Evolutionary conservation across 2,329 filamentous ascomycete species (phyloP).

Genomic region (Verticillium nubilum): DNA sequence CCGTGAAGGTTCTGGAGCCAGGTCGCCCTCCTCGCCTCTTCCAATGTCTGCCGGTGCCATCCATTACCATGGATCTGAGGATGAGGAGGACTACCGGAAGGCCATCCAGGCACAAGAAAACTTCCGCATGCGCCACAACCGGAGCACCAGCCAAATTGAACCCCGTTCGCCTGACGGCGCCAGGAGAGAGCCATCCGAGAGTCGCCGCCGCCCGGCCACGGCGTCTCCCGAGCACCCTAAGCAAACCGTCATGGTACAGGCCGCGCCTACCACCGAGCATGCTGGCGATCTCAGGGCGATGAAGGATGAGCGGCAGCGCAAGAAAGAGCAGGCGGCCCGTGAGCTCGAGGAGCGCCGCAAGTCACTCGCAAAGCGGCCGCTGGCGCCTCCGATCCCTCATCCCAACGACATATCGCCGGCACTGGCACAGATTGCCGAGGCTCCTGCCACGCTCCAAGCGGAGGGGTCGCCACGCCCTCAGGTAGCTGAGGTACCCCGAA

Average conservation of each 20-base stretch:
- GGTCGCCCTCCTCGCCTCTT: conserved; percentile 76
- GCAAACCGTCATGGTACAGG: conserved; percentile 4
- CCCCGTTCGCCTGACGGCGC: conserved; percentile 27
- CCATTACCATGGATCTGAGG: conserved; percentile 53
- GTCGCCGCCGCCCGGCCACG: conserved; percentile 24
- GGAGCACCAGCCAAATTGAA: conserved; percentile 41
- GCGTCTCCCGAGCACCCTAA: conserved; percentile 20
- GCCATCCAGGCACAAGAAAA: conserved; percentile 49
- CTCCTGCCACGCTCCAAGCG: conserved; percentile 9
- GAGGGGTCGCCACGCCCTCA: conserved; percentile 48
- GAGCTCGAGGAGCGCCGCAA: conserved; percentile 85
- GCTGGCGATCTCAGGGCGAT: conserved; percentile 49
- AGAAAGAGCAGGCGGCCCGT: conserved; percentile 71
- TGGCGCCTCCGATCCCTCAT: conserved; percentile 73
- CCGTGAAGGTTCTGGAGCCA: conserved; percentile 50
- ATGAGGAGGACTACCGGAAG: conserved; percentile 55
- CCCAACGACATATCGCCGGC: conserved; percentile 51
- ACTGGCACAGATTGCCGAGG: conserved; percentile 30
- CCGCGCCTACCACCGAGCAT: conserved; percentile 29
- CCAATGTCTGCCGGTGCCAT: conserved; percentile 61
- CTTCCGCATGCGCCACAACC: conserved; percentile 50
- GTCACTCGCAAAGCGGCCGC: conserved; percentile 75
- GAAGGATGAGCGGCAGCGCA: conserved; percentile 57
- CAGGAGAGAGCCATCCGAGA: conserved; percentile 32
- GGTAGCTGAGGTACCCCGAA: conserved; percentile 56